phyloP scores from a whole-genome alignment of 1,284 basidiomycete genomes.

The Thelephora terrestris region DNA sequence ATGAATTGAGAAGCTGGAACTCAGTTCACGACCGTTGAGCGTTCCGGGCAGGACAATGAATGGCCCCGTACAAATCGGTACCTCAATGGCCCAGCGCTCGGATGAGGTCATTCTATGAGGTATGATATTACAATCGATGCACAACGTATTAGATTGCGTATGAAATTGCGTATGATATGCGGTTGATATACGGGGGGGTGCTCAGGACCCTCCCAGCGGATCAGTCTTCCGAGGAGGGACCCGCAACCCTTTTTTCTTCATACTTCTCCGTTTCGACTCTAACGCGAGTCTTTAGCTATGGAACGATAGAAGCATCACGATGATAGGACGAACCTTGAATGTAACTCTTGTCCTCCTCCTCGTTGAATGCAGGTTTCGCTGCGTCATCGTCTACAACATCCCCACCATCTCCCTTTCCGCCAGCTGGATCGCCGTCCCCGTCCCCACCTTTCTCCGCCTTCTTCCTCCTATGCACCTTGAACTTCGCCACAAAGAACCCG shows the following conservation, averaged over 20 bases:
- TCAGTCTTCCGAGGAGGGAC: slow-evolving; percentile 38
- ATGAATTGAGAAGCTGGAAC: too few relatives aligned
- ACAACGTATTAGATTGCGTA: too few relatives aligned
- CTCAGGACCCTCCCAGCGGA: slow-evolving; percentile 5
- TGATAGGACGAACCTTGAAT: slow-evolving; percentile 47
- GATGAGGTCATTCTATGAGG: too few relatives aligned
- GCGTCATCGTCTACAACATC: slow-evolving; percentile 15
- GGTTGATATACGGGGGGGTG: too few relatives aligned
- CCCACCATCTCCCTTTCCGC: slow-evolving; percentile 15
- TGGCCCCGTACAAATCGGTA: too few relatives aligned
- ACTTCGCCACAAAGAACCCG: slow-evolving; percentile 98
- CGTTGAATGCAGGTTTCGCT: slow-evolving; percentile 41
- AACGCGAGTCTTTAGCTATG: slow-evolving; percentile 10
- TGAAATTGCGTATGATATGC: too few relatives aligned
- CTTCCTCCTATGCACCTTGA: slow-evolving; percentile 78
- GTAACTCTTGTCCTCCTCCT: slow-evolving; percentile 59
- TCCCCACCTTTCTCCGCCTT: slow-evolving; percentile 37
- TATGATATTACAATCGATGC: too few relatives aligned
- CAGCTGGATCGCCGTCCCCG: slow-evolving; percentile 21
- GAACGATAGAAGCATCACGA: slow-evolving; percentile 7
- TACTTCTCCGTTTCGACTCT: slow-evolving; percentile 63
- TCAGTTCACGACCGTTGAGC: too few relatives aligned
- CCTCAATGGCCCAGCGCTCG: too few relatives aligned
- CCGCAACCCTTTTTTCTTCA: slow-evolving; percentile 67
- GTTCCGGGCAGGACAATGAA: too few relatives aligned